Base-by-base conservation (phyloP, 78 protist genomes). In the slime mould (Dictyostelium discoideum) region DNA sequence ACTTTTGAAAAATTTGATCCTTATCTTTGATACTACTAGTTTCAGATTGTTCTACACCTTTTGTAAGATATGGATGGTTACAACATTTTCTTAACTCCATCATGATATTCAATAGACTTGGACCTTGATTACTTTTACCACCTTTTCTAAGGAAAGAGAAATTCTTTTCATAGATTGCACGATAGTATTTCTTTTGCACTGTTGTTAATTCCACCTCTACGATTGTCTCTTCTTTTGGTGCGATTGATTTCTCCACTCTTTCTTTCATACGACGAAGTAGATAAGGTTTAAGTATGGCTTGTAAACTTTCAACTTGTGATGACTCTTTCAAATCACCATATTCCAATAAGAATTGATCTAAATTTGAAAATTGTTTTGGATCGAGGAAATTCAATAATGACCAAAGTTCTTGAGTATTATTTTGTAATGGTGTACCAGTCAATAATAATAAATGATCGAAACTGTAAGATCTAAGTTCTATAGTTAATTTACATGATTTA, bases 41-140 rank as follows among this genome's bases (percentile, higher is more conserved):
- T 44, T 85, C 87, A 3, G 87, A 79, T 26, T 87, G 54, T 22
- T 97, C 98, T 44, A 42, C 84, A 79, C 84, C 99, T 24, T 93
- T 87, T 42, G 98, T 92, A 29, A 98, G 85, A 76, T 87, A 98
- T 5, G 99, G 99, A 65, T 99, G 99, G 93, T 98, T 98, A 96
- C 99, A 97, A 78, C 94, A 85, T 93, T 99, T 99, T n/a, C 99
- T 92, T 44, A 99, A 98, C 89, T 99, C 99, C 99, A 98, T 99
- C 96, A 92, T 86, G 26, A 99, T 37, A 93, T 99, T 99, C 39
- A 85, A 65, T 32, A 98, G 84, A n/a, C 84, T 44, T 10, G 98
- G 98, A 26, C 97, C 96, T 9, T 32, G 26, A 32, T 42, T 37
- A 82, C 82, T 39, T 57, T 85, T 85, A n/a, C 96, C 78, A 69